Conservation (phyloP, 371 early-diverging fungal genomes). For the Nematocida parisii region DNA sequence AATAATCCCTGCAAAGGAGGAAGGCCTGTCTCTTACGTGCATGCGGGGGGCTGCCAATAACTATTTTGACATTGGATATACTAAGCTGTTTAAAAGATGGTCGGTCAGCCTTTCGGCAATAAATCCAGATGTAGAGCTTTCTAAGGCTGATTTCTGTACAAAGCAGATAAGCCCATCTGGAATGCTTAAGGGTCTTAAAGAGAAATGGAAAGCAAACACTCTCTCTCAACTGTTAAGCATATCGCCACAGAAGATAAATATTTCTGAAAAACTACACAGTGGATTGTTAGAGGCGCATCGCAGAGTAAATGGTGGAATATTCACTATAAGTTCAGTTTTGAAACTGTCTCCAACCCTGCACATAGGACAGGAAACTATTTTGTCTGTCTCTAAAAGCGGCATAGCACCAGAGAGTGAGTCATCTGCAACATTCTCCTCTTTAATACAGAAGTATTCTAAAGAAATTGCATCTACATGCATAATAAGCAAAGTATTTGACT, state of each 20-base stretch:
- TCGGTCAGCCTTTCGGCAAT: conserved; percentile 13
- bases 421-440: not conserved
- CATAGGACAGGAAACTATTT: conserved; percentile 32
- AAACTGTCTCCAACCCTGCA: conserved; percentile 25
- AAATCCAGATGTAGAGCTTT: conserved; percentile 18
- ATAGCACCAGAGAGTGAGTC: not conserved
- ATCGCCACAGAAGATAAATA: not conserved
- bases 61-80: conserved; percentile 38
- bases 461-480: conserved; percentile 23
- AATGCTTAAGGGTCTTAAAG: not conserved
- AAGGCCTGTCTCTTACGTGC: conserved; percentile 11
- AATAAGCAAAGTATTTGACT: conserved; percentile 8
- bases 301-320: conserved; percentile 25
- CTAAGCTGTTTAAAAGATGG: not conserved
- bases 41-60: not conserved
- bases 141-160: not conserved
- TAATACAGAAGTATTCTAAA: not conserved
- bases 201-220: not conserved
- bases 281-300: not conserved
- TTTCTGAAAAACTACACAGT: not conserved
- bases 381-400: conserved; percentile 14
- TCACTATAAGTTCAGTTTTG: conserved; percentile 7
- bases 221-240: not conserved
- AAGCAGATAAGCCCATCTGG: not conserved
- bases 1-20: not conserved